Conservation (phyloP, 1,139 yeast species). For the Debaryomycetaceae sp. region DNA sequence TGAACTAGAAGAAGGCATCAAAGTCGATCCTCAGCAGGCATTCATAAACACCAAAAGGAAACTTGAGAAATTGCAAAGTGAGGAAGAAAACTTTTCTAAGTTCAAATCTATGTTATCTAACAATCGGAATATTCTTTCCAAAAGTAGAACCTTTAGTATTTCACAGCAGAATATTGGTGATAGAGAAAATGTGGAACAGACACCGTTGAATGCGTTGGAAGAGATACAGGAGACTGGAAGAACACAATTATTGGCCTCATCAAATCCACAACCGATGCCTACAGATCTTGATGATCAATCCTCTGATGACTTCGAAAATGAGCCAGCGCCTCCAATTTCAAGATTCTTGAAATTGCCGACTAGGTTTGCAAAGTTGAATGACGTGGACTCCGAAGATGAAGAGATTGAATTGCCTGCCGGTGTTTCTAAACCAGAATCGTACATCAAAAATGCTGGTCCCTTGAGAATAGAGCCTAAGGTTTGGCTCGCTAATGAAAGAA, state of each 20-base stretch:
- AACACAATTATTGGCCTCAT: neutral
- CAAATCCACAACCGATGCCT: neutral
- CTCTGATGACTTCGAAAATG: constrained; percentile 41
- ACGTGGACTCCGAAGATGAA: constrained; percentile 80
- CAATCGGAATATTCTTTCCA: constrained; percentile 16
- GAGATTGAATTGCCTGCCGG: constrained; percentile 88
- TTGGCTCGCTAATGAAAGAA: constrained; percentile 97
- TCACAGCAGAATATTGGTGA: neutral
- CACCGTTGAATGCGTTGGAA: neutral
- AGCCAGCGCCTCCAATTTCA: constrained; percentile 13
- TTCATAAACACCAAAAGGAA: constrained; percentile 53
- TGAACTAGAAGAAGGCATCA: constrained; percentile 76
- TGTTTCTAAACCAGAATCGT: constrained; percentile 72
- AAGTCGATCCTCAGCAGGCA: constrained; percentile 73
- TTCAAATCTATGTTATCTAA: constrained; percentile 42
- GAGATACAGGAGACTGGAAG: neutral
- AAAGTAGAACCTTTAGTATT: neutral
- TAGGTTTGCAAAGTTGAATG: constrained; percentile 41
- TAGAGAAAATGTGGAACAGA: neutral
- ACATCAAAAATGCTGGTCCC: constrained; percentile 87
- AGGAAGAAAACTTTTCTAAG: constrained; percentile 46
- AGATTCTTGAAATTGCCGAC: constrained; percentile 26
- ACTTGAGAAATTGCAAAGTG: constrained; percentile 38
- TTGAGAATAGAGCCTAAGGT: constrained; percentile 95
- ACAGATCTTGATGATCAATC: constrained; percentile 19